phyloP scores from a whole-genome alignment of 768 basidiomycete species.

The Pleurotus tuoliensis region DNA sequence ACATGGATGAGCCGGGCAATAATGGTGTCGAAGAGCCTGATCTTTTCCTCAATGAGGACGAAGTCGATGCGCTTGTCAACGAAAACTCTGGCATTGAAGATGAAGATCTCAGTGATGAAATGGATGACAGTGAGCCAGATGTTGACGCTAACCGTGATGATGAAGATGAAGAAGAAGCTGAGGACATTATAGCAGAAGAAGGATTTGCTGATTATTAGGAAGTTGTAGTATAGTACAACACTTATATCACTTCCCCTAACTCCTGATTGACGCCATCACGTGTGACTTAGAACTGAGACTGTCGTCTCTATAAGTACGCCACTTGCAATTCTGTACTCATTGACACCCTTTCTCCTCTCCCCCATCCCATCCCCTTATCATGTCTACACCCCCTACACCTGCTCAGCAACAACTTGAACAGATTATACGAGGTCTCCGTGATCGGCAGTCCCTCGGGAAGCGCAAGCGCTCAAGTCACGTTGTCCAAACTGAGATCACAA shows the following conservation, averaged over 20 bases:
- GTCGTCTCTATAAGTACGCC: too few relatives aligned
- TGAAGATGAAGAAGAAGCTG: constrained; percentile 9
- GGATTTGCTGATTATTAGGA: not conserved
- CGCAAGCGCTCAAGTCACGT: not conserved
- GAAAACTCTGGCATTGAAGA: not conserved
- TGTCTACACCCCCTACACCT: not conserved
- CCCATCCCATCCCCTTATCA: not conserved
- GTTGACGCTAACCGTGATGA: constrained; percentile 9
- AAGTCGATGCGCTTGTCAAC: not conserved
- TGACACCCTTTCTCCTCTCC: not conserved
- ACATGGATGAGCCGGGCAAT: not conserved
- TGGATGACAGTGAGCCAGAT: not conserved
- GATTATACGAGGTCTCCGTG: not conserved
- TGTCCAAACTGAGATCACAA: not conserved
- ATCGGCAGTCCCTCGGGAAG: not conserved
- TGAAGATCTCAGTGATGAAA: not conserved
- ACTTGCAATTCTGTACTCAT: too few relatives aligned
- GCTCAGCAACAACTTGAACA: not conserved
- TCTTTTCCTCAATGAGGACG: not conserved
- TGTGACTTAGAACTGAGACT: not conserved
- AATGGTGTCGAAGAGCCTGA: not conserved
- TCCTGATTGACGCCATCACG: not conserved
- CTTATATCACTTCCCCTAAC: constrained; percentile 6
- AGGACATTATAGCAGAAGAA: constrained; percentile 5
- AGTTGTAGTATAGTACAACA: not conserved